Conservation (phyloP, 805 yeast species). For the Barnettozyma californica region DNA sequence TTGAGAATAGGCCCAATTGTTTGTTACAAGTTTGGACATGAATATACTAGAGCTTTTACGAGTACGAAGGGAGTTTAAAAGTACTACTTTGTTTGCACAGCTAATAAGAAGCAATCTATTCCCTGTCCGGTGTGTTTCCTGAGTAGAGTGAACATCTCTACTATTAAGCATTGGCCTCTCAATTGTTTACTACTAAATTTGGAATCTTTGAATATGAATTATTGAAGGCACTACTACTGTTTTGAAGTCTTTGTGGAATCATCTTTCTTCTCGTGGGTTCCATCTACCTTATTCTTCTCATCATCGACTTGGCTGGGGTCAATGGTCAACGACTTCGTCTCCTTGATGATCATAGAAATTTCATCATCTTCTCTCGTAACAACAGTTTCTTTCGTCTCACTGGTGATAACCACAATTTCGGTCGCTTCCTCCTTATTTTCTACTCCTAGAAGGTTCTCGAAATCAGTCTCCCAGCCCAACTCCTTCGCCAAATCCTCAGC, state of each 20-base stretch:
- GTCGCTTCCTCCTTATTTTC: constrained; percentile 21
- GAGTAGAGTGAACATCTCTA: too few relatives aligned
- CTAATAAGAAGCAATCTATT: too few relatives aligned
- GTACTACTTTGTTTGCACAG: too few relatives aligned
- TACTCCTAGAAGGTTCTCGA: constrained; percentile 34
- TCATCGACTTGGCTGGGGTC: not conserved
- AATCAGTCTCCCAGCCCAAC: constrained; percentile 62
- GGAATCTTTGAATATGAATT: too few relatives aligned
- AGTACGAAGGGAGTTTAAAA: too few relatives aligned
- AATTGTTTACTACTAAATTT: too few relatives aligned
- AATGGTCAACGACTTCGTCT: not conserved
- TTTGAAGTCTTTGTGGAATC: not conserved
- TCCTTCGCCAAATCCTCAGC: constrained; percentile 46
- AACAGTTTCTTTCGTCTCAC: not conserved
- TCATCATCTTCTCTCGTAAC: constrained; percentile 19
- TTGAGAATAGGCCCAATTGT: too few relatives aligned
- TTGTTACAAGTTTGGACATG: too few relatives aligned
- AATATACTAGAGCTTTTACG: too few relatives aligned
- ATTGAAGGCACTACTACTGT: not conserved
- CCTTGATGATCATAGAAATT: not conserved
- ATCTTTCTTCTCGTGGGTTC: not conserved
- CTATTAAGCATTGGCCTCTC: too few relatives aligned
- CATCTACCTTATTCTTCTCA: not conserved
- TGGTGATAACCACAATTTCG: constrained; percentile 7
- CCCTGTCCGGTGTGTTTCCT: too few relatives aligned